Conservation (phyloP, 163 green algal genomes). For the Scenedesmus sp. region DNA sequence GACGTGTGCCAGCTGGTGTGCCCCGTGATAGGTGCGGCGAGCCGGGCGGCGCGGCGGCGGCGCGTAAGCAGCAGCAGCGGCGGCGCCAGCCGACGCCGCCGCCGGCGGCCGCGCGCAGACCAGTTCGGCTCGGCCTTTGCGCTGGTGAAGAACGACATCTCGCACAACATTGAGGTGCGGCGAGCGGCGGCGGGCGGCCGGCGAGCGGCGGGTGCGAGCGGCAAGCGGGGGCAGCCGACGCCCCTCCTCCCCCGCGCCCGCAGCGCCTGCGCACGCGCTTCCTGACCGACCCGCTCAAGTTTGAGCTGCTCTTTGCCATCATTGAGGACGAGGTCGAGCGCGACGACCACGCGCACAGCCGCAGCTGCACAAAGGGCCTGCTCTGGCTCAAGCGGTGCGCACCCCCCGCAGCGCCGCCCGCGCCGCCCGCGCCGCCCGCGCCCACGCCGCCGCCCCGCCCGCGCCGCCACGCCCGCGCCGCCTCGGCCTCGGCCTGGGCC, state of each 20-base stretch:
- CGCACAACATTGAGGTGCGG: constrained; percentile 79
- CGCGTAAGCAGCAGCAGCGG: neutral
- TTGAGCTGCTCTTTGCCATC: constrained; percentile 71
- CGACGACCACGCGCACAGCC: constrained; percentile 52
- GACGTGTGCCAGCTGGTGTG: constrained; percentile 50
- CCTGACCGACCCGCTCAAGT: constrained; percentile 59
- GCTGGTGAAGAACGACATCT: constrained; percentile 78
- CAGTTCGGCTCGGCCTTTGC: constrained; percentile 81
- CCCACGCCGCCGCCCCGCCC: neutral
- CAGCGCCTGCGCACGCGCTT: constrained; percentile 63
- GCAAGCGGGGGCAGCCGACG: neutral
- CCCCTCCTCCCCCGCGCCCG: neutral
- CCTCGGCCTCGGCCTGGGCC: too few species aligned
- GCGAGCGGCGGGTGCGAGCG: neutral
- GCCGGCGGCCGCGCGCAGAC: constrained; percentile 55
- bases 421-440: neutral
- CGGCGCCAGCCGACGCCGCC: neutral
- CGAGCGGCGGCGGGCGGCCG: neutral
- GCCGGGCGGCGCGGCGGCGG: too few species aligned
- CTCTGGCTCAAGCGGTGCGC: constrained; percentile 86
- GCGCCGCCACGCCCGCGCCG: neutral
- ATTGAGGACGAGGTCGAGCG: constrained; percentile 75
- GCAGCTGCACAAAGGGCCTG: constrained; percentile 81
- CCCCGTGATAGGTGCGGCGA: constrained; percentile 53
- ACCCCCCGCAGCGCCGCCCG: neutral